Conservation (phyloP, 192 early-diverging fungal genomes). For the Mortierella antarctica region DNA sequence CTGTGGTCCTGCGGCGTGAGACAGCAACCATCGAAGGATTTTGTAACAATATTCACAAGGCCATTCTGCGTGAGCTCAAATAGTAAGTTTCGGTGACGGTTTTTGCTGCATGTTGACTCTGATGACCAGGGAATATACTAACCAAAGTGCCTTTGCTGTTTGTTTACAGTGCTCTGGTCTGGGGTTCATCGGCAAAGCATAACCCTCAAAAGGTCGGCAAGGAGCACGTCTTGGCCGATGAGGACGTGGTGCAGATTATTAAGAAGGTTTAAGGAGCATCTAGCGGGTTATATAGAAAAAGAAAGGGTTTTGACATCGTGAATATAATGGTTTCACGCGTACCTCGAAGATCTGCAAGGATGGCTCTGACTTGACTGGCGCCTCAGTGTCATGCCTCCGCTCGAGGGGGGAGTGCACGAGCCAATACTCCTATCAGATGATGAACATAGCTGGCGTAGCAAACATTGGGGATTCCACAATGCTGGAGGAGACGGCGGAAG, state of each 20-base stretch:
- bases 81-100: conserved; percentile 60
- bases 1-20: conserved; percentile 87
- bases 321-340: not conserved
- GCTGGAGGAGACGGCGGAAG: too few species aligned
- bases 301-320: not conserved
- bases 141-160: not conserved
- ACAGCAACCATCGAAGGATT: conserved; percentile 85
- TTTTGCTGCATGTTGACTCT: not conserved
- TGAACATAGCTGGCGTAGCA: too few species aligned
- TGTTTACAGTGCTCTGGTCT: conserved; percentile 82
- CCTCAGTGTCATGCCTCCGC: too few species aligned
- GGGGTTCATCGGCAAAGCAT: conserved; percentile 96
- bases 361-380: too few species aligned
- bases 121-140: not conserved
- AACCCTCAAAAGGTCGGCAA: conserved; percentile 98
- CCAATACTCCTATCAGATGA: too few species aligned
- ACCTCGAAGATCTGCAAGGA: not conserved
- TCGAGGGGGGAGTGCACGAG: too few species aligned
- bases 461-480: too few species aligned
- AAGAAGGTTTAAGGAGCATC: conserved; percentile 58
- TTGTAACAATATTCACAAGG: conserved; percentile 97
- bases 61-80: conserved; percentile 91
- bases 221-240: conserved; percentile 90
- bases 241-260: conserved; percentile 96
- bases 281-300: not conserved